Base-by-base conservation (phyloP, 140 eudicot species). In the Eryngium alpinum region DNA sequence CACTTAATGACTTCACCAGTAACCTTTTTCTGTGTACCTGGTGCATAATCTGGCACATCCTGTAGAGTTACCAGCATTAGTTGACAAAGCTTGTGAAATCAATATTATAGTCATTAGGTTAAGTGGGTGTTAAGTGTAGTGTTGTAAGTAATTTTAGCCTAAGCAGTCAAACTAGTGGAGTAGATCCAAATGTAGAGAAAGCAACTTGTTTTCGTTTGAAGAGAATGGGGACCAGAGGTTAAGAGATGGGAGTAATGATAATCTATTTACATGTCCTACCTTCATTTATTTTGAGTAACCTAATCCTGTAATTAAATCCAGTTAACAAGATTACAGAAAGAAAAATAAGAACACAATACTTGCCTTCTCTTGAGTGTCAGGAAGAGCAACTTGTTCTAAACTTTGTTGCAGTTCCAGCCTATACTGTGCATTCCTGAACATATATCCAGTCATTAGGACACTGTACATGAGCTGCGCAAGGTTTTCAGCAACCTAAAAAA, bases 391-490 rank as follows among this genome's bases (percentile, higher is more conserved):
- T 83, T 91, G 99, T 82, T 94, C 97, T 87, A 94, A 84, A 87
- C 97, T 94, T 82, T 94, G 97, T 81, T 94, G 99, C 89, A 94
- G 87, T 86, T 94, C 99, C 77, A 94, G 33, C 75, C 97, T 88
- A 86, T 88, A 91, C 72, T 94, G 97, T 51, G 97, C 99, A 84
- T 94, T 94, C 81, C 97, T 87, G 79, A 94, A 94, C 99, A 94
- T 94, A 84, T 94, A 94, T 56, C 99, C 99, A 67, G 99, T 94
- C 99, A 94, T 94, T 91, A 94, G 75, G 72, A 94, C 97, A 84
- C 99, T 92, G 85, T 92, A 92, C 99, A 94, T 94, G 86, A 94
- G 97, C 82, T 94, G 99, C 4, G 99, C 97, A 82, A 94, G 93
- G 86, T 94, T 94, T 90, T 94, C 99, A 82, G 99, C 99, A 77